These are phyloP conservation scores for Trypanosomatidae sp. DNA, from an alignment of 208 protist genomes.

Conservation along the genomic window DNA sequence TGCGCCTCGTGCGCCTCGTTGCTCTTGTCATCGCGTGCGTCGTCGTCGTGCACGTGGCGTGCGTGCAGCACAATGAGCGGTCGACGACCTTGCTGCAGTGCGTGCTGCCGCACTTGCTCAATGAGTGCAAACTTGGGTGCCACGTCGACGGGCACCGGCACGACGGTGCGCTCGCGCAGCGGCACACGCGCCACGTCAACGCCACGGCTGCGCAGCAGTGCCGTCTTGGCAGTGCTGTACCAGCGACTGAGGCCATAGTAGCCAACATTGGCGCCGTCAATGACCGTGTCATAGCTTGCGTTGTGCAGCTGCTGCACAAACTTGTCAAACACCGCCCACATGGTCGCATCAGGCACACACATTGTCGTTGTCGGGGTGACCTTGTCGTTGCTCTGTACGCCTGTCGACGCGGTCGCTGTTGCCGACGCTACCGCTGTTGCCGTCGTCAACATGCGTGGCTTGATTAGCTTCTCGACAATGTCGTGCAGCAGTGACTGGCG, in stretches of 20 bases:
- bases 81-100: constrained; percentile 14
- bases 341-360: too few species aligned
- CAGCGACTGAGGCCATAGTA: constrained; percentile 76
- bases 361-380: too few species aligned
- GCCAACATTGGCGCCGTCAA: constrained; percentile 76
- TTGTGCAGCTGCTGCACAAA: constrained; percentile 15
- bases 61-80: constrained; percentile 70
- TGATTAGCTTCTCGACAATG: constrained; percentile 61
- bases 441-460: constrained; percentile 20
- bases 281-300: constrained; percentile 63
- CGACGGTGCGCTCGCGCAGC: constrained; percentile 28
- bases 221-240: constrained; percentile 69
- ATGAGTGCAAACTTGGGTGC: constrained; percentile 71
- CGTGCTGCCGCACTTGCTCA: constrained; percentile 36
- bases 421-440: constrained; percentile 8
- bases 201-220: constrained; percentile 70
- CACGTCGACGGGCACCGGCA: constrained; percentile 78
- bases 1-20: constrained; percentile 11
- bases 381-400: constrained; percentile 20
- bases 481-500: constrained; percentile 32
- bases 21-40: too few species aligned
- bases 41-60: constrained; percentile 21
- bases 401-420: constrained; percentile 39
- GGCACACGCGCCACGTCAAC: constrained; percentile 37
- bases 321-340: too few species aligned